phyloP scores from a whole-genome alignment of 1,284 basidiomycete genomes.

The Trichosporon inkin region DNA sequence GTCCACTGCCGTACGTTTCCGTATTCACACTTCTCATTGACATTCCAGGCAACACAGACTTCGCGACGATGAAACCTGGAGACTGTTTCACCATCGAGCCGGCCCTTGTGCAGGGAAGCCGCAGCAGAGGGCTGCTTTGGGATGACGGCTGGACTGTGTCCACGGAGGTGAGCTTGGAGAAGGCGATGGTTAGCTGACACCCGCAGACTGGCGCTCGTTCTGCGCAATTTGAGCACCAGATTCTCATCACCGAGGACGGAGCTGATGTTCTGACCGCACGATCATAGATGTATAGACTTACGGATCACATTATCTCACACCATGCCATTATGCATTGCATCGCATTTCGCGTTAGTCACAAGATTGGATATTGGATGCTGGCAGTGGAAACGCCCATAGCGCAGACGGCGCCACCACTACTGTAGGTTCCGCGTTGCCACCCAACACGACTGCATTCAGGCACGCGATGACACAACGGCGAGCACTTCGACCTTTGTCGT shows the following conservation, averaged over 20 bases:
- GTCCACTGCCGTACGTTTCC: slow-evolving; percentile 60
- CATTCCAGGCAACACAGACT: slow-evolving; percentile 66
- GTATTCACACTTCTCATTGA: background rate
- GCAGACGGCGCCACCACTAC: background rate
- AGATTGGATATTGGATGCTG: too few species aligned
- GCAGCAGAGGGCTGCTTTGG: slow-evolving; percentile 67
- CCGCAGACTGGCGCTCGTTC: slow-evolving; percentile 63
- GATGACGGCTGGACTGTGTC: slow-evolving; percentile 85
- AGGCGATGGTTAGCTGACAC: slow-evolving; percentile 10
- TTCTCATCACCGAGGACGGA: slow-evolving; percentile 71
- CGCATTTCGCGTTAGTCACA: background rate
- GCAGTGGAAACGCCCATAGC: too few species aligned
- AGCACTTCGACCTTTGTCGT: background rate
- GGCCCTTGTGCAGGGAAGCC: slow-evolving; percentile 66
- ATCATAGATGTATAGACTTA: slow-evolving; percentile 11
- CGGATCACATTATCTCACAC: background rate
- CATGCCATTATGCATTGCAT: background rate
- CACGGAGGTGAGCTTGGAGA: slow-evolving; percentile 59
- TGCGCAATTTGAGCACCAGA: slow-evolving; percentile 82
- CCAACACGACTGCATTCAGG: background rate
- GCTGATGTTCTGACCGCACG: slow-evolving; percentile 60
- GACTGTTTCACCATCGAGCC: slow-evolving; percentile 91
- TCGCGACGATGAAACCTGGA: slow-evolving; percentile 70
- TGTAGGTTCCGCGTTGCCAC: slow-evolving; percentile 2
- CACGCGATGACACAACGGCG: slow-evolving; percentile 6